These are phyloP conservation scores for Hysterangium stoloniferum DNA, from an alignment of 768 basidiomycete genomes.

Conservation along the genomic window DNA sequence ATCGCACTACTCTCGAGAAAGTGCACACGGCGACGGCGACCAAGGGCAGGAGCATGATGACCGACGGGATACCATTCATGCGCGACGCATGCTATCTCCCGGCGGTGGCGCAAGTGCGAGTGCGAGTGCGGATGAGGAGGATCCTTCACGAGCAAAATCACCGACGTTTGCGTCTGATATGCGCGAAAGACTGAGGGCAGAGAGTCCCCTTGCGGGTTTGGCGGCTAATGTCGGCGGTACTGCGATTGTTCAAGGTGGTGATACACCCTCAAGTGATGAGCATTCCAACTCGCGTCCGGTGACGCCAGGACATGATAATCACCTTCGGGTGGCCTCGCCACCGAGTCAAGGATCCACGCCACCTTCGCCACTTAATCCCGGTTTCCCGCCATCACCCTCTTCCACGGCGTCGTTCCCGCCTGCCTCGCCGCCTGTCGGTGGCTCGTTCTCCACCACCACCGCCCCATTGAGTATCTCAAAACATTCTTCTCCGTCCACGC, in stretches of 20 bases:
- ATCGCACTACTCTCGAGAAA: conserved; percentile 2
- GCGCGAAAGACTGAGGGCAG: neutral
- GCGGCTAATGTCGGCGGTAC: too few relatives aligned
- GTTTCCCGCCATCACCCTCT: conserved; percentile 8
- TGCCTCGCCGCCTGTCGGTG: neutral
- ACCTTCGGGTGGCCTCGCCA: neutral
- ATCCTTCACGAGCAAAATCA: conserved; percentile 2
- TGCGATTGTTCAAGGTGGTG: too few relatives aligned
- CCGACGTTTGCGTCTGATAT: neutral
- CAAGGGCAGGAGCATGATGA: neutral
- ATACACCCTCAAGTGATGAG: neutral
- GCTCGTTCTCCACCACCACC: neutral
- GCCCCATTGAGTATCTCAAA: neutral
- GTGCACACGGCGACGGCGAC: neutral
- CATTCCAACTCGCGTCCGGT: neutral
- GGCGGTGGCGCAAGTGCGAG: too few relatives aligned
- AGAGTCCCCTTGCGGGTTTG: neutral
- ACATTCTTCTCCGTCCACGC: conserved; percentile 2
- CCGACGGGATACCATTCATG: neutral
- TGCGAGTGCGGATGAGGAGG: neutral
- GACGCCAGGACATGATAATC: neutral
- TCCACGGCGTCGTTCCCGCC: neutral
- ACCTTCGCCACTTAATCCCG: conserved; percentile 9
- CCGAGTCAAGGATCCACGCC: conserved; percentile 4
- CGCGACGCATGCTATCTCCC: neutral